phyloP scores from a whole-genome alignment of 2,329 filamentous ascomycete genomes.

The Beauveria sp. region DNA sequence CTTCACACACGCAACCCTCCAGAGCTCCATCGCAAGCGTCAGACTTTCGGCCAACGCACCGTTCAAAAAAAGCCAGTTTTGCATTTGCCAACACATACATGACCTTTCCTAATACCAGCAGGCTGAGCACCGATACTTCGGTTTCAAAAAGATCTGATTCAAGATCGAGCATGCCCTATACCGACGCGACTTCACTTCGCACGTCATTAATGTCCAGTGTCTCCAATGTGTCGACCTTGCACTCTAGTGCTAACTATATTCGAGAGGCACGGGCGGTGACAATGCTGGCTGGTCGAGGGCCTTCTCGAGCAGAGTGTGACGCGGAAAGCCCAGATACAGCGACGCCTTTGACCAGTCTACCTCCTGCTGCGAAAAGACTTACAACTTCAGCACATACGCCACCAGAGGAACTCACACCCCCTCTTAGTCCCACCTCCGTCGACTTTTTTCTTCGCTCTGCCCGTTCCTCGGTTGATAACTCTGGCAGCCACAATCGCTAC shows the following conservation, averaged over 20 bases:
- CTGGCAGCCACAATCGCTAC: slow-evolving; percentile 31
- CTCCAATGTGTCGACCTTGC: not conserved
- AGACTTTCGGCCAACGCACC: slow-evolving; percentile 19
- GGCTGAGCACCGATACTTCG: not conserved
- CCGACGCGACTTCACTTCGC: not conserved
- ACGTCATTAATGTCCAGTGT: slow-evolving; percentile 1
- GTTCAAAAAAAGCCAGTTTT: slow-evolving; percentile 33
- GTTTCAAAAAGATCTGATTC: slow-evolving; percentile 12
- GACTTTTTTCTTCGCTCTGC: slow-evolving; percentile 39
- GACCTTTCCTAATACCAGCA: slow-evolving; percentile 27
- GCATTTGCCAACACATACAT: slow-evolving; percentile 34
- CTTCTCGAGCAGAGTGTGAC: slow-evolving; percentile 16
- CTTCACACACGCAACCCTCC: not conserved
- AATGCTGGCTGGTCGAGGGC: slow-evolving; percentile 25
- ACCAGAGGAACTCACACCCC: slow-evolving; percentile 39
- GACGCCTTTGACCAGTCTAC: slow-evolving; percentile 11
- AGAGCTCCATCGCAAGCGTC: not conserved
- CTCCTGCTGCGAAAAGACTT: slow-evolving; percentile 17
- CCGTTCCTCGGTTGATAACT: slow-evolving; percentile 28
- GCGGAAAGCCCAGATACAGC: slow-evolving; percentile 16
- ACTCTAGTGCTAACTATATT: slow-evolving; percentile 18
- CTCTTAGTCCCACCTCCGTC: slow-evolving; percentile 43
- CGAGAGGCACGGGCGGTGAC: slow-evolving; percentile 34
- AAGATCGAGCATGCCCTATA: slow-evolving; percentile 19
- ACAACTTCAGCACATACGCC: slow-evolving; percentile 12